Base-by-base conservation (phyloP, 768 basidiomycete species). In the Mycena amicta region DNA sequence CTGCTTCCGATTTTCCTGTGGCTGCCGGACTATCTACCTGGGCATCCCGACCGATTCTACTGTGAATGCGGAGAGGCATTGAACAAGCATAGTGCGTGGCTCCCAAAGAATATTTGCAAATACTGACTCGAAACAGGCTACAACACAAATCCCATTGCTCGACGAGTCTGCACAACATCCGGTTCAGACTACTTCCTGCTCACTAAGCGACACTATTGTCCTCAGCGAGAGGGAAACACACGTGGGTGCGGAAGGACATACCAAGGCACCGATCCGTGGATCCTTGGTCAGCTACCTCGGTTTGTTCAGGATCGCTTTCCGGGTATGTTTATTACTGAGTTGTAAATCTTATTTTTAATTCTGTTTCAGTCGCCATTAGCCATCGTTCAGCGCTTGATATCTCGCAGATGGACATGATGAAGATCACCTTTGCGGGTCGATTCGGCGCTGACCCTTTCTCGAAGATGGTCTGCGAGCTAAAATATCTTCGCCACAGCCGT, bases 401-500 rank as follows among this genome's bases (percentile, higher is more conserved):
- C 16, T 28, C 40, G 0, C n/a, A 61, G 31, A 37, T 64, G 55
- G 59, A 59, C 28, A 45, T 45, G 28, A 64, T 64, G 62, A 52
- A 56, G 11, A 53, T 43, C 25, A 60, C 62, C 2, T 64, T 60
- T 47, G 43, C 62, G 1, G 59, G 58, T 11, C 51, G 52, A 27
- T 60, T 64, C 46, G 62, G 62, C 13, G 58, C 62, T 2, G 54
- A 59, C 25, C 62, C 53, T 16, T 63, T 63, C 46, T 51, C 62
- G 23, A 55, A 56, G 31, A 58, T 64, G 50, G 53, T 64, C 22
- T 43, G 26, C 20, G 63, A 64, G 46, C 55, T 61, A 12, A 57
- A 57, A 26, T 23, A 37, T 27, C 55, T 61, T 25, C 59, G 37
- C 27, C 59, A 64, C 46, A 52, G 52, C 16, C 51, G 53, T 40